A percentile compares a stretch with the other conserved stretches of the same genome.
These are phyloP conservation scores for Serendipita vermifera DNA, from an alignment of 768 basidiomycete species.

Conservation along the genomic window DNA sequence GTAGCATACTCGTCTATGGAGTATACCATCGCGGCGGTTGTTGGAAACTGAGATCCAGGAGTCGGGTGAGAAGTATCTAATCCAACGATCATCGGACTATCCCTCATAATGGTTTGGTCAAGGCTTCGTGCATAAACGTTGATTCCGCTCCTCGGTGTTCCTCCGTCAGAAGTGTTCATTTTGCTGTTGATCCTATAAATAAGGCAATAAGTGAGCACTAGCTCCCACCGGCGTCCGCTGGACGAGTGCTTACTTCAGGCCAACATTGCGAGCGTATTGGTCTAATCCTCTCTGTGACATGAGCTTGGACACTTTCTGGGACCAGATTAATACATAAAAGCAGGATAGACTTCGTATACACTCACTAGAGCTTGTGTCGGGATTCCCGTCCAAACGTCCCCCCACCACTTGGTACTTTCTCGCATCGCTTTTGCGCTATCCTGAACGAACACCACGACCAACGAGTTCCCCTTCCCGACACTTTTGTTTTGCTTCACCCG, in stretches of 20 bases:
- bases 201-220: too few species aligned
- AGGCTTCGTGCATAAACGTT: too few species aligned
- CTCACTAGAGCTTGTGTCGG: background rate
- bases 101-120: too few species aligned
- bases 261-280: constrained; percentile 4
- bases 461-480: too few species aligned
- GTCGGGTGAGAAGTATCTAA: background rate
- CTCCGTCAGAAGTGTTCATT: too few species aligned
- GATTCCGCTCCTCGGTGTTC: too few species aligned
- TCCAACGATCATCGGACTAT: constrained; percentile 1
- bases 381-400: background rate
- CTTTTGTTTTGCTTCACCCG: too few species aligned
- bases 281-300: background rate
- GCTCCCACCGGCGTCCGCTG: too few species aligned
- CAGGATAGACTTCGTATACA: background rate
- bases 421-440: background rate
- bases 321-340: background rate
- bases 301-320: background rate
- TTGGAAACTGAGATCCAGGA: background rate
- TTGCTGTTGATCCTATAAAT: too few species aligned
- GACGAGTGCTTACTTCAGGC: background rate
- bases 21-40: background rate
- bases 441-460: background rate
- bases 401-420: background rate
- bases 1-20: background rate